Conservation (phyloP, 352 stramenopile genomes). For the Globisporangium megalacanthum region DNA sequence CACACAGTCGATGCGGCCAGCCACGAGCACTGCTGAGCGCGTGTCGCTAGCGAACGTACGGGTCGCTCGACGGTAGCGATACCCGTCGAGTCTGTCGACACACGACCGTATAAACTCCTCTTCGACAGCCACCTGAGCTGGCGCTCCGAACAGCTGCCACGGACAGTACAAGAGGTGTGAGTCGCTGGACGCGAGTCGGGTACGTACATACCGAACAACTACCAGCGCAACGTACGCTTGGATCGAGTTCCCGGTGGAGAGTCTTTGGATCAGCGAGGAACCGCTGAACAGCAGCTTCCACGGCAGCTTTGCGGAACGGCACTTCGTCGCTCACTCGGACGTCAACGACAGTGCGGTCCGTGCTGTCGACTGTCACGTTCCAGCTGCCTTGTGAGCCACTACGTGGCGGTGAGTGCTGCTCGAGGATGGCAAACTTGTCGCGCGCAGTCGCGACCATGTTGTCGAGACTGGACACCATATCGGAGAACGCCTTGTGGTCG, state of each 20-base stretch:
- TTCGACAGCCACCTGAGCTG: not conserved
- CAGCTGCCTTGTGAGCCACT: not conserved
- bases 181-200: not conserved
- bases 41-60: not conserved
- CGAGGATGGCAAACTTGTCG: not conserved
- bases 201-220: not conserved
- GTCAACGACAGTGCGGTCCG: not conserved
- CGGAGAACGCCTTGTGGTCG: not conserved
- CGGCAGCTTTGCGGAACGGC: not conserved
- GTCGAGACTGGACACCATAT: not conserved
- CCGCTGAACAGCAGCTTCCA: not conserved
- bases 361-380: not conserved
- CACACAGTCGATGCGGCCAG: not conserved
- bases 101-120: not conserved
- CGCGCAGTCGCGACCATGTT: not conserved
- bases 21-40: not conserved
- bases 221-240: not conserved
- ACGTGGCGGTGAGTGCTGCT: not conserved
- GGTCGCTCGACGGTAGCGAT: not conserved
- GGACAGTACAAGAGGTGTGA: not conserved
- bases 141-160: not conserved
- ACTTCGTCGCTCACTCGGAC: not conserved
- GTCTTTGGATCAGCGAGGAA: not conserved
- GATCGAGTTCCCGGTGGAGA: not conserved
- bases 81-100: not conserved